Conservation (phyloP, 2,329 filamentous ascomycete species). For the Teratosphaeria gauchensis region DNA sequence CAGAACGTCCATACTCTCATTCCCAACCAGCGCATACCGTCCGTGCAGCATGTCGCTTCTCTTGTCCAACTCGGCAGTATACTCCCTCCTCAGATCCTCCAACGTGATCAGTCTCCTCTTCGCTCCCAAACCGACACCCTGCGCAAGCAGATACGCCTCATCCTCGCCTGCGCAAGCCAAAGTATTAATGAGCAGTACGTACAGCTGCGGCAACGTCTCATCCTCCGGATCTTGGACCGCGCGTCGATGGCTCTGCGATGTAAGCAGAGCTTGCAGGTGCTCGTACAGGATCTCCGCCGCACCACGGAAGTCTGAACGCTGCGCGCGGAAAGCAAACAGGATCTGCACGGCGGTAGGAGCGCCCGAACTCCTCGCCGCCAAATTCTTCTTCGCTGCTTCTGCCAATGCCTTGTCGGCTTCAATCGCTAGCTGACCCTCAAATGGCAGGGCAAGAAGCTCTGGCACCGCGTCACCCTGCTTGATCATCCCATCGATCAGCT, state of each 20-base stretch:
- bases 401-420: slow-evolving; percentile 71
- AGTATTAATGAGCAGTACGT: slow-evolving; percentile 86
- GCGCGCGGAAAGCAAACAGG: slow-evolving; percentile 82
- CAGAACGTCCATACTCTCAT: slow-evolving; percentile 25
- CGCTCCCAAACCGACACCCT: slow-evolving; percentile 32
- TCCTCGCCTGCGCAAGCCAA: slow-evolving; percentile 74
- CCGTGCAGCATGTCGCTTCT: slow-evolving; percentile 82
- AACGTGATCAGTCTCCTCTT: slow-evolving; percentile 76
- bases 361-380: slow-evolving; percentile 38
- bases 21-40: slow-evolving; percentile 64
- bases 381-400: slow-evolving; percentile 58
- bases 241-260: slow-evolving; percentile 8
- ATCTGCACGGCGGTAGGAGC: slow-evolving; percentile 61
- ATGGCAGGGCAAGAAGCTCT: slow-evolving; percentile 60
- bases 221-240: slow-evolving; percentile 34
- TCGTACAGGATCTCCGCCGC: slow-evolving; percentile 50
- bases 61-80: slow-evolving; percentile 80
- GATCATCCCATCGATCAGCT: slow-evolving; percentile 45
- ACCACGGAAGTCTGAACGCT: slow-evolving; percentile 76
- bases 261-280: slow-evolving; percentile 42
- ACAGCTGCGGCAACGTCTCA: slow-evolving; percentile 57
- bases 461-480: slow-evolving; percentile 18
- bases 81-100: slow-evolving; percentile 77
- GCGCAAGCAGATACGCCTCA: slow-evolving; percentile 69
- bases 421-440: slow-evolving; percentile 60